Evolutionary conservation across 2,329 filamentous ascomycete species (phyloP), one percentile per base, ranked within the genome.

Genomic region (Penicillium aurantiogriseum): DNA sequence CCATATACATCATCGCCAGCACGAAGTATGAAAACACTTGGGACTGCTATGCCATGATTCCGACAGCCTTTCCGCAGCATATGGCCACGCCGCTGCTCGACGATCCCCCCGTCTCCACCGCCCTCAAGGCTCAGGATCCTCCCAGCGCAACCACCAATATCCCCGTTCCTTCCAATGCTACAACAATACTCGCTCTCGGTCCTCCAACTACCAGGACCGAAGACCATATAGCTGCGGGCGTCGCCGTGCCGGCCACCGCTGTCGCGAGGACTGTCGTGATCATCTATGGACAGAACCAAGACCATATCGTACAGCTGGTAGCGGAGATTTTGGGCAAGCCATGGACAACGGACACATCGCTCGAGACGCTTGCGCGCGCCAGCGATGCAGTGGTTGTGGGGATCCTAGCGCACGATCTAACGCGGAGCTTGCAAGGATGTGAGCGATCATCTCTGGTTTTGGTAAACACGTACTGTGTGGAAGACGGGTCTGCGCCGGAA

Each of bases 291-390:
- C 79, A 80, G 23, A 87, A 85, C 19, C 89, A 93, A 71, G 88
- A 92, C 58, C 82, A 83, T 40, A 90, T 94, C 61, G 85, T 92
- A 29, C 84, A 85, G 23, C 78, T 90, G 35, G 89, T 92, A 65
- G 90, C 90, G 27, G 89, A 93, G 67, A 87, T 93, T 8, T 76
- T 94, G 42, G 90, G 91, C 15, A 90, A 92, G 71, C 83, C 87
- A 21, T 88, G 84, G 75, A 83, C 81, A 58, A 78, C 88, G 43
- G 83, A 84, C 52, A 73, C 78, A 77, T 81, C 54, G 81, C 89
- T 72, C 76, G 79, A 59, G 76, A 83, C 45, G 78, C 86, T 65
- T 79, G 78, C 63, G 66, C 75, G 50, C 77, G 83, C 51, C 81
- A 88, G 66, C 76, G 81, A 67, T 84, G 85, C 60, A 80, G 68